A percentile compares a stretch with the other conserved stretches of the same genome.
phyloP scores from a whole-genome alignment of 225 moss, liverwort and hornwort genomes.

The Takakia lepidozioides region DNA sequence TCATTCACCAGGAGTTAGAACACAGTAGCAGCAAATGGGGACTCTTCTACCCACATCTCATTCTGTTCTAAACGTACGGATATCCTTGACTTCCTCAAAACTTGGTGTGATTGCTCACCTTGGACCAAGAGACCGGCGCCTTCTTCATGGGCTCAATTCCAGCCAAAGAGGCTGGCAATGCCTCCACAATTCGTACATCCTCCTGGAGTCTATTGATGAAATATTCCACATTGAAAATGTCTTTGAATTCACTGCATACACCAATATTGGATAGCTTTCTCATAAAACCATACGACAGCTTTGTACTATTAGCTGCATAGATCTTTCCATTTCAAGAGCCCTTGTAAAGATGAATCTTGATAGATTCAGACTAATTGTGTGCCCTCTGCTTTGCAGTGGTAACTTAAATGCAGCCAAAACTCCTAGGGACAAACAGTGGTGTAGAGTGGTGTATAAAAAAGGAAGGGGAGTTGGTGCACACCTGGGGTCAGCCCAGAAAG shows the following conservation, averaged over 20 bases:
- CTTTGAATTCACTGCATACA: conserved; percentile 70
- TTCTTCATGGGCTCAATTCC: conserved; percentile 58
- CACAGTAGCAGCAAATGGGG: neutral
- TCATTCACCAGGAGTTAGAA: neutral
- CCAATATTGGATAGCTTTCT: too few species aligned
- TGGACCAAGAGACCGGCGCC: conserved; percentile 95
- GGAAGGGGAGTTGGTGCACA: conserved; percentile 8
- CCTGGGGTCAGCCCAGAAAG: conserved; percentile 97
- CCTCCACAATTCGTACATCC: conserved; percentile 74
- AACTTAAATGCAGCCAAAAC: neutral
- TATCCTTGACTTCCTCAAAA: neutral
- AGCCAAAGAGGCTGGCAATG: conserved; percentile 61
- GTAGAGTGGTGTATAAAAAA: neutral
- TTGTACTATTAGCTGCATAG: neutral
- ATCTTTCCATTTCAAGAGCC: too few species aligned
- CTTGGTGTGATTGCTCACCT: conserved; percentile 22
- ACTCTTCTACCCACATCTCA: too few species aligned
- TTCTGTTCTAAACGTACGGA: too few species aligned
- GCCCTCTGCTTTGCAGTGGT: neutral
- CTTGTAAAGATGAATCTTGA: too few species aligned
- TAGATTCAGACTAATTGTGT: too few species aligned
- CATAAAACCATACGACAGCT: neutral
- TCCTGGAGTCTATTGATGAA: conserved; percentile 49
- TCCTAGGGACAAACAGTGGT: neutral
- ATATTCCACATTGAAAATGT: conserved; percentile 70